Conservation (phyloP, 805 yeast genomes). For the Hanseniaspora meyeri region DNA sequence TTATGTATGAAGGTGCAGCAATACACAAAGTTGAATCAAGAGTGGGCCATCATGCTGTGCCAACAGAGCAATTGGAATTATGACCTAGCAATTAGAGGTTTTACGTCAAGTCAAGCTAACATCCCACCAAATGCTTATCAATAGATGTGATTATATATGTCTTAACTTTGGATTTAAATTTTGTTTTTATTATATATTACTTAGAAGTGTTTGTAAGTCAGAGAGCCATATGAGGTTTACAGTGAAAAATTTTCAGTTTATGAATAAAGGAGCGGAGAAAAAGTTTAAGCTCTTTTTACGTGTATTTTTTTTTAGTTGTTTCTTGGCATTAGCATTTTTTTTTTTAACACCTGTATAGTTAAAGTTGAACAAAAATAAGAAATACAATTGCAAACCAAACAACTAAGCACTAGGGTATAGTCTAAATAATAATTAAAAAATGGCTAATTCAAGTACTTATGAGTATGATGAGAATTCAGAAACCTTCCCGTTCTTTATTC, state of each 20-base stretch:
- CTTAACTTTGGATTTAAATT: too few species aligned
- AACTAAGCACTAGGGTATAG: neutral
- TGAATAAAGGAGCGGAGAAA: neutral
- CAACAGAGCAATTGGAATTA: conserved; percentile 83
- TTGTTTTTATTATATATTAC: too few species aligned
- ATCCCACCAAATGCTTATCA: conserved; percentile 44
- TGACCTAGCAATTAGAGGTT: conserved; percentile 54
- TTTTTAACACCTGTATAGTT: neutral
- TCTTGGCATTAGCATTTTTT: neutral
- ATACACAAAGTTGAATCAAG: conserved; percentile 66
- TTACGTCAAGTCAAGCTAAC: conserved; percentile 51
- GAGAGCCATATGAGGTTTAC: neutral
- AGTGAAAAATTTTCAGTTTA: neutral
- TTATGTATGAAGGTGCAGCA: conserved; percentile 50
- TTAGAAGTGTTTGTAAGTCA: neutral
- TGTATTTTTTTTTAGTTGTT: neutral
- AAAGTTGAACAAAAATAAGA: too few species aligned
- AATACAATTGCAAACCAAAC: neutral
- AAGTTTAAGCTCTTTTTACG: neutral
- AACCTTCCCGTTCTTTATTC: conserved; percentile 84
- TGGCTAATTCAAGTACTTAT: conserved; percentile 18
- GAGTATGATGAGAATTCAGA: conserved; percentile 77
- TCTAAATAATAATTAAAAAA: neutral
- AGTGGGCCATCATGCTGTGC: conserved; percentile 68
- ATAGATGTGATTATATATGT: neutral